These are phyloP conservation scores for Colletotrichum sp. DNA, from an alignment of 2,329 filamentous ascomycete species.

Conservation along the genomic window DNA sequence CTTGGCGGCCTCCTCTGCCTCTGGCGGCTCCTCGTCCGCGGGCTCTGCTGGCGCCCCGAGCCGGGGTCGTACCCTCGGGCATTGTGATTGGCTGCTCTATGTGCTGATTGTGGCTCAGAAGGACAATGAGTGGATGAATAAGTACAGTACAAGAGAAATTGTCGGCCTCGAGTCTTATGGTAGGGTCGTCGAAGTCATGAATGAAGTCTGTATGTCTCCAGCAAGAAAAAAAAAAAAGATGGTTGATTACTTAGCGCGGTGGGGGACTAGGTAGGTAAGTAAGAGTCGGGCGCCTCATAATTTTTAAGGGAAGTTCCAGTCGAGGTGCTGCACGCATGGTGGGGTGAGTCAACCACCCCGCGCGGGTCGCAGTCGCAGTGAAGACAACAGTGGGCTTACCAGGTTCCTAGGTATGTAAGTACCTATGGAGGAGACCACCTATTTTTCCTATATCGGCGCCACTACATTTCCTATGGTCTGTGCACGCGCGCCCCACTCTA, in stretches of 20 bases:
- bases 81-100: background rate
- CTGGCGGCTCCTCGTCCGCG: constrained; percentile 18
- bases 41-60: constrained; percentile 19
- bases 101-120: background rate
- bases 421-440: too few relatives aligned
- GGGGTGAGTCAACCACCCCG: background rate
- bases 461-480: too few relatives aligned
- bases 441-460: too few relatives aligned
- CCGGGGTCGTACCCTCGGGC: constrained; percentile 13
- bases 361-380: background rate
- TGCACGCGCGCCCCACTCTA: too few relatives aligned
- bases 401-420: background rate
- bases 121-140: background rate
- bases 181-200: background rate
- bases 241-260: constrained; percentile 12
- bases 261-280: background rate
- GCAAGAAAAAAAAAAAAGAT: constrained; percentile 1
- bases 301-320: background rate
- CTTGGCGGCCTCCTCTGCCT: constrained; percentile 15
- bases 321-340: background rate
- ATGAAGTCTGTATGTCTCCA: background rate
- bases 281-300: background rate
- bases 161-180: background rate
- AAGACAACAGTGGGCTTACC: background rate
- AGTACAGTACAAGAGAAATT: background rate